These are phyloP conservation scores for Pneumocystis wakefieldiae DNA, from an alignment of 1,139 yeast genomes.

Conservation along the genomic window DNA sequence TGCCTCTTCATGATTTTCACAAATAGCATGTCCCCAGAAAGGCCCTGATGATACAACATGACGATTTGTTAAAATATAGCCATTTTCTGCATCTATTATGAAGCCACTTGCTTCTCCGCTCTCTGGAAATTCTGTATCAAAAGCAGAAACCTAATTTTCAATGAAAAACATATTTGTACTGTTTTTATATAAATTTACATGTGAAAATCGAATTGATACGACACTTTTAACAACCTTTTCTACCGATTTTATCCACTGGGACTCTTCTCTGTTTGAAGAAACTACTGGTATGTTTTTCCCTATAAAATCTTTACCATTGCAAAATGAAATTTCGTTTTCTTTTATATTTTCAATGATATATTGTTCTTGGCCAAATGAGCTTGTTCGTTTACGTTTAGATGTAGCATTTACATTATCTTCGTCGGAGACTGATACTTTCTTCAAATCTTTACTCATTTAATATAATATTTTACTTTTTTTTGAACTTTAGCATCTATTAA, in stretches of 20 bases:
- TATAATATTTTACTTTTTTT: neutral
- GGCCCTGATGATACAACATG: slow-evolving; percentile 10
- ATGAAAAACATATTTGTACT: neutral
- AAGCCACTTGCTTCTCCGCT: slow-evolving; percentile 91
- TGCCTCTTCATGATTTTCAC: slow-evolving; percentile 89
- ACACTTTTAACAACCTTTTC: slow-evolving; percentile 71
- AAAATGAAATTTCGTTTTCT: neutral
- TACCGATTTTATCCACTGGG: slow-evolving; percentile 64
- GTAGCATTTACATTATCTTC: neutral
- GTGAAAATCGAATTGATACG: slow-evolving; percentile 78
- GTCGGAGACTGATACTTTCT: neutral
- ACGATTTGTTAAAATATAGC: slow-evolving; percentile 72
- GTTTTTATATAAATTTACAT: slow-evolving; percentile 28
- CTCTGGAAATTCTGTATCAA: slow-evolving; percentile 70
- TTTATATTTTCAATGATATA: neutral
- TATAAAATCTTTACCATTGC: neutral
- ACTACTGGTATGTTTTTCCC: neutral
- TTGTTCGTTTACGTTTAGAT: neutral
- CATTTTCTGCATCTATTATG: slow-evolving; percentile 71
- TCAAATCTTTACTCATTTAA: neutral
- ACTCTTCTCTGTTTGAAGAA: neutral
- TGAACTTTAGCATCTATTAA: neutral
- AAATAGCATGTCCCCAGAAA: slow-evolving; percentile 76
- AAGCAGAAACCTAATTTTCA: slow-evolving; percentile 32
- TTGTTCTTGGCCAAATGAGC: neutral